phyloP scores from a whole-genome alignment of 1,284 basidiomycete species.

The Somion occarium region DNA sequence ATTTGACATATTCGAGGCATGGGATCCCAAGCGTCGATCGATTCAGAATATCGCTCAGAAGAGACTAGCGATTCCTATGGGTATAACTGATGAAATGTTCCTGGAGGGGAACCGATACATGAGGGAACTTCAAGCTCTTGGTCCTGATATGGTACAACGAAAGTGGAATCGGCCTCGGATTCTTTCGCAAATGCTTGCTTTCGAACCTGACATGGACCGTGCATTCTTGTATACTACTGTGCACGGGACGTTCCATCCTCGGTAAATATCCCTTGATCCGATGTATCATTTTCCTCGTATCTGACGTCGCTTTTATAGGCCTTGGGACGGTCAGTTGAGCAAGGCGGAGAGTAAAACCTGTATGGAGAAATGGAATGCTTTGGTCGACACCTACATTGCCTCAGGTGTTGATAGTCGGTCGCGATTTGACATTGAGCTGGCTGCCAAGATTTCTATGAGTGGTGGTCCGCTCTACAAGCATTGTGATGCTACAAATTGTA shows the following conservation, averaged over 20 bases:
- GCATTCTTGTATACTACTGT: slow-evolving; percentile 10
- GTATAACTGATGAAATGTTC: too few relatives aligned
- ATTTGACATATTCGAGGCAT: slow-evolving; percentile 7
- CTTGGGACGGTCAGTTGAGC: slow-evolving; percentile 2
- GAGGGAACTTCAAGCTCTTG: not conserved
- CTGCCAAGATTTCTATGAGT: slow-evolving; percentile 12
- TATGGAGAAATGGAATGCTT: slow-evolving; percentile 13
- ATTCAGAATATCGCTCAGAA: not conserved
- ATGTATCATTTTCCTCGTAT: not conserved
- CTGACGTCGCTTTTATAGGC: not conserved
- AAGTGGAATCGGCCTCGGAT: not conserved
- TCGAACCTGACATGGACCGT: slow-evolving; percentile 1
- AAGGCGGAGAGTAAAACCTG: slow-evolving; percentile 1
- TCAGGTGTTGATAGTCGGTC: slow-evolving; percentile 6
- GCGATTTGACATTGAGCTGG: slow-evolving; percentile 11
- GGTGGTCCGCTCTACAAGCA: slow-evolving; percentile 13
- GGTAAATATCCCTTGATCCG: too few relatives aligned
- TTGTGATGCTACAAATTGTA: slow-evolving; percentile 11
- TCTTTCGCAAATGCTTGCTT: not conserved
- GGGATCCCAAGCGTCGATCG: slow-evolving; percentile 8
- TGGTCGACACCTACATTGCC: slow-evolving; percentile 14
- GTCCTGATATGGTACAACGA: not conserved
- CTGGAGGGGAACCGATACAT: not conserved
- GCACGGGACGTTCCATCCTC: slow-evolving; percentile 4
- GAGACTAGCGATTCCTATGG: not conserved